Conservation (phyloP, 805 yeast species). For the Starmerella stellata region DNA sequence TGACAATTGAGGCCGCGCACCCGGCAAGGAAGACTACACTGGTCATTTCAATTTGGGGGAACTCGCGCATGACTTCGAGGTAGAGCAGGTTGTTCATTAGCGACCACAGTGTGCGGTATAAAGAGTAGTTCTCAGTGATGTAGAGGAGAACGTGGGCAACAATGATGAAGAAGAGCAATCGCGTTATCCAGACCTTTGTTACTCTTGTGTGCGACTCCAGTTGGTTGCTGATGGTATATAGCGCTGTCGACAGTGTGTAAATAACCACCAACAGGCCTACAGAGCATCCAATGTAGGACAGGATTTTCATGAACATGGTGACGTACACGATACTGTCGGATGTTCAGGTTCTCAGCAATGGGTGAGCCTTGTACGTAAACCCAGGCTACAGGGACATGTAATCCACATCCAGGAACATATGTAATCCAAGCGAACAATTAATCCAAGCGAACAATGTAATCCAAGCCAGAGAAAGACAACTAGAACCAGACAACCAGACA, state of each 20-base stretch:
- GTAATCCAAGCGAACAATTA: too few relatives aligned
- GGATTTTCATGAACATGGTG: constrained; percentile 38
- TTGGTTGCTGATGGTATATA: constrained; percentile 75
- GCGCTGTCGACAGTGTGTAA: constrained; percentile 62
- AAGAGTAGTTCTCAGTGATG: constrained; percentile 66
- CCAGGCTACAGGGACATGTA: too few relatives aligned
- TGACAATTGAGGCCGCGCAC: constrained; percentile 52
- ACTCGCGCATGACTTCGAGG: constrained; percentile 54
- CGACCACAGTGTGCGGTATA: constrained; percentile 46
- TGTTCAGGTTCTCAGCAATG: too few relatives aligned
- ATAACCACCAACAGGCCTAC: constrained; percentile 46
- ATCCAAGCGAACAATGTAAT: too few relatives aligned
- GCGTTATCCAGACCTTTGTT: constrained; percentile 49
- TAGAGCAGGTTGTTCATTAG: constrained; percentile 55
- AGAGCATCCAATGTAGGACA: constrained; percentile 43
- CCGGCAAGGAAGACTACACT: constrained; percentile 54
- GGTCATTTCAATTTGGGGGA: constrained; percentile 65
- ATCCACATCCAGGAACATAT: too few relatives aligned
- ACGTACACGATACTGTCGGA: not conserved
- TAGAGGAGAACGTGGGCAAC: constrained; percentile 36
- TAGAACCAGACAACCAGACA: too few relatives aligned
- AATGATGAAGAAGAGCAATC: constrained; percentile 47
- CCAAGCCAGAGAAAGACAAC: too few relatives aligned
- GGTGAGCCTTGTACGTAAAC: too few relatives aligned
- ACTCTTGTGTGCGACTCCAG: constrained; percentile 87